Evolutionary conservation across 2,329 filamentous ascomycete genomes (phyloP).

Genomic region (Capronia americana): DNA sequence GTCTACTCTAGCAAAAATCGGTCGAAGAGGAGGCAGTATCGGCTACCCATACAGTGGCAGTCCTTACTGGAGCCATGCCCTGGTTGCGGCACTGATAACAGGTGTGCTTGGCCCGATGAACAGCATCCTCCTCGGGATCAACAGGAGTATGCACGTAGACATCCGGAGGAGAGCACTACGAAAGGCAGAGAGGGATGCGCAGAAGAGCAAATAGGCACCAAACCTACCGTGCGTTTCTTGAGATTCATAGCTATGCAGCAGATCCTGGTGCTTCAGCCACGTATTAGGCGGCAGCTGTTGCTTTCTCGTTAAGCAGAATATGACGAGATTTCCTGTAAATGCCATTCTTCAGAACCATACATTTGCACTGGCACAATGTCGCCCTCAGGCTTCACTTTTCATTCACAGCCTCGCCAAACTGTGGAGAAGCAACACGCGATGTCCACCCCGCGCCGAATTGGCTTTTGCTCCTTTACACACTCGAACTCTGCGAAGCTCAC

Average conservation of each 20-base stretch:
- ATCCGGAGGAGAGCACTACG: conserved; percentile 82
- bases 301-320: not conserved
- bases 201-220: conserved; percentile 34
- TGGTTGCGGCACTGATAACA: conserved; percentile 82
- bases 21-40: conserved; percentile 76
- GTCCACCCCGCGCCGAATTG: not conserved
- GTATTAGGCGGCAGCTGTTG: not conserved
- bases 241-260: not conserved
- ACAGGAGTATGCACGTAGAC: conserved; percentile 76
- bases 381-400: not conserved
- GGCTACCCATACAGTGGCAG: conserved; percentile 82
- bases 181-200: conserved; percentile 68
- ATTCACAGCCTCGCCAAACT: not conserved
- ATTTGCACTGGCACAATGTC: not conserved
- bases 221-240: not conserved
- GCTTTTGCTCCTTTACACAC: not conserved
- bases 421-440: not conserved
- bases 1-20: conserved; percentile 79
- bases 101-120: conserved; percentile 64
- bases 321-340: not conserved
- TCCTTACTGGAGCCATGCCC: conserved; percentile 88
- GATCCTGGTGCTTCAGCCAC: not conserved
- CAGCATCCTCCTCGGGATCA: conserved; percentile 63
- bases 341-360: not conserved
- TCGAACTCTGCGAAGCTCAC: not conserved